Evolutionary conservation across 306 rosid genomes (phyloP), one percentile per base, ranked within the genome.

Genomic region (Prunus padus): DNA sequence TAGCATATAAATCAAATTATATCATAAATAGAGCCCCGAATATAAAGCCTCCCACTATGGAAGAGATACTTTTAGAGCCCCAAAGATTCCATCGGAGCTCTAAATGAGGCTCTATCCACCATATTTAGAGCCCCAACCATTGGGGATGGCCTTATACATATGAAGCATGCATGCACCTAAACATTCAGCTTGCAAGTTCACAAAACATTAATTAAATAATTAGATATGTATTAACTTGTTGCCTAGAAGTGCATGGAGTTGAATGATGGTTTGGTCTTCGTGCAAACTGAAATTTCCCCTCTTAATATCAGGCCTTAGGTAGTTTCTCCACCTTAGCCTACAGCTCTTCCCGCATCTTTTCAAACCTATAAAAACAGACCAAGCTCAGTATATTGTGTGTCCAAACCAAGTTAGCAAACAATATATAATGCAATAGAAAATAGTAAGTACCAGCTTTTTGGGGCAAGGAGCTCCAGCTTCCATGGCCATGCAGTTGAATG

Each of bases 281-380:
- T 50, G 73, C 52, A 75, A 52, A 40, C 73, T 75, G 65, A 75
- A 75, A 42, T 75, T 42, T 55, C 79, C 79, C 49, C 79, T 75
- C 56, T 75, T 75, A 18, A 75, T 75, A 75, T 65, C 79, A 37
- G 79, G 79, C 14, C 71, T 65, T 4, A 75, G 65, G 44, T 75
- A 75, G 52, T 75, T 75, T 37, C 63, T 75, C 79, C 79, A 75
- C 44, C 79, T 75, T 1, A 75, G 55, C 42, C 79, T 75, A 52
- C 79, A 75, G 42, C 79, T 75, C 44, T 75, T 75, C 8, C 79
- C 72, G 12, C 73, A 75, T 65, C 79, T 75, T 52, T 65, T 45
- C 3, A 75, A 33, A 22, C 79, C 79, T 75, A 4, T 15, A 16
- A 47, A 51, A 56, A 33, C 30, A 71, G 19, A 56, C 23, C 26